Percentiles rank a stretch among this genome's conserved stretches.
These are phyloP conservation scores for Salix koriyanagi DNA, from an alignment of 345 rosid species.

Conservation along the genomic window DNA sequence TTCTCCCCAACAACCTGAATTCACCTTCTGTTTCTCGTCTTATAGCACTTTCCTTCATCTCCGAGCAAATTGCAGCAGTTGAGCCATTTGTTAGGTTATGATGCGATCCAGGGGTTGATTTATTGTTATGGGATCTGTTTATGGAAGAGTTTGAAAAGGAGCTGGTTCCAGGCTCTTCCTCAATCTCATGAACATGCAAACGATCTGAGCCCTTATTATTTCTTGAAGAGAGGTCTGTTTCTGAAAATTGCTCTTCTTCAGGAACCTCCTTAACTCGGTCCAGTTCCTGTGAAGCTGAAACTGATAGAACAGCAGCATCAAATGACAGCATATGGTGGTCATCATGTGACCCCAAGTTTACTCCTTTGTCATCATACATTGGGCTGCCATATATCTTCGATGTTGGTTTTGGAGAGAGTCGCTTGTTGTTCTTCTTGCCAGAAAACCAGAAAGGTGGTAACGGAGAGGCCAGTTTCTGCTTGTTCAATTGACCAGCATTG, in stretches of 20 bases:
- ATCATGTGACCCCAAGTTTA: slow-evolving; percentile 32
- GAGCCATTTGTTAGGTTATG: slow-evolving; percentile 45
- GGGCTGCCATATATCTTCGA: slow-evolving; percentile 68
- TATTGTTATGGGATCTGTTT: slow-evolving; percentile 27
- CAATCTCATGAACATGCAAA: slow-evolving; percentile 48
- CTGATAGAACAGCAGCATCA: slow-evolving; percentile 90
- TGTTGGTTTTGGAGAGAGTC: slow-evolving; percentile 57
- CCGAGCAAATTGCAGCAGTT: slow-evolving; percentile 44
- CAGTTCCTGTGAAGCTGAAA: slow-evolving; percentile 80
- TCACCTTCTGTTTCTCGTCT: slow-evolving; percentile 99
- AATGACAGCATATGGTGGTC: slow-evolving; percentile 70
- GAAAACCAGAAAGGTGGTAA: slow-evolving; percentile 66
- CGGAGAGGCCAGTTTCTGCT: slow-evolving; percentile 56
- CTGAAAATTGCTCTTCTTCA: slow-evolving; percentile 45
- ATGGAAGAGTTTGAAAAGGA: slow-evolving; percentile 21
- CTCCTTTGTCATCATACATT: slow-evolving; percentile 51
- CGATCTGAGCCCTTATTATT: slow-evolving; percentile 21
- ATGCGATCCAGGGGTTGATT: slow-evolving; percentile 29
- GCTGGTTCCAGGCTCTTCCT: slow-evolving; percentile 57
- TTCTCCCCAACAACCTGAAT: slow-evolving; percentile 83
- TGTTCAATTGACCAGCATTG: slow-evolving; percentile 45
- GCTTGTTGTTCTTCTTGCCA: slow-evolving; percentile 60
- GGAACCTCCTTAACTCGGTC: slow-evolving; percentile 49
- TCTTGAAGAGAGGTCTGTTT: slow-evolving; percentile 16
- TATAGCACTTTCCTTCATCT: slow-evolving; percentile 87